phyloP scores from a whole-genome alignment of 1,139 yeast species.

The Blastobotrys illinoisensis region DNA sequence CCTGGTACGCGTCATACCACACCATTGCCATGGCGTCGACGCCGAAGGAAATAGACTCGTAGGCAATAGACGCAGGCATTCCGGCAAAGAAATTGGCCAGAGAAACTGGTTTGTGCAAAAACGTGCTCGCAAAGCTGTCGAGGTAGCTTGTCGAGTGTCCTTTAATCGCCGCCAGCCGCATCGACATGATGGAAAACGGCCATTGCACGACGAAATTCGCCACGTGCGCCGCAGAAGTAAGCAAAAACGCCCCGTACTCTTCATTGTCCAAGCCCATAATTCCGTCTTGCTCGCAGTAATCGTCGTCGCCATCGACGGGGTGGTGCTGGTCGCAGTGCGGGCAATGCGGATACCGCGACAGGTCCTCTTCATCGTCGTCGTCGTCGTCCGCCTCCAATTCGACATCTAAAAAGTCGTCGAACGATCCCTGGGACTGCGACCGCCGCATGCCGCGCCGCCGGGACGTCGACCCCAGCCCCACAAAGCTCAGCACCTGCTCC shows the following conservation, averaged over 20 bases:
- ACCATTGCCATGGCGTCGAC: not conserved
- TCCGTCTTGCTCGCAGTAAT: not conserved
- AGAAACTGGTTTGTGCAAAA: not conserved
- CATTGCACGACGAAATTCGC: not conserved
- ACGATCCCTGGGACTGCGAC: not conserved
- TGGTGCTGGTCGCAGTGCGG: not conserved
- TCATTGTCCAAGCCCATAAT: not conserved
- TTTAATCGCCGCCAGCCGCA: not conserved
- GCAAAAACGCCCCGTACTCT: not conserved
- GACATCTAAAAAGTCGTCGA: not conserved
- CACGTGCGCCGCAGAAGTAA: not conserved
- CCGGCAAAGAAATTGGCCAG: not conserved
- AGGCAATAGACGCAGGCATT: not conserved
- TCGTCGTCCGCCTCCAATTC: not conserved
- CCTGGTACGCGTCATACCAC: not conserved
- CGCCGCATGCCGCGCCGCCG: not conserved
- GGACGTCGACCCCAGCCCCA: constrained; percentile 5
- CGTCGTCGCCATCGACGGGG: not conserved
- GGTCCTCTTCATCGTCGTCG: not conserved
- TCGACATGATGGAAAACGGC: not conserved
- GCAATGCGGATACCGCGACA: not conserved
- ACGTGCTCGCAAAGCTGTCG: not conserved
- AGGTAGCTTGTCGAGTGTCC: not conserved
- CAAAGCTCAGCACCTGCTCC: constrained; percentile 12
- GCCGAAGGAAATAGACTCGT: not conserved